Percentiles rank a stretch among this genome's conserved stretches.
These are phyloP conservation scores for Didymella lethalis DNA, from an alignment of 2,329 filamentous ascomycete genomes.

Conservation along the genomic window DNA sequence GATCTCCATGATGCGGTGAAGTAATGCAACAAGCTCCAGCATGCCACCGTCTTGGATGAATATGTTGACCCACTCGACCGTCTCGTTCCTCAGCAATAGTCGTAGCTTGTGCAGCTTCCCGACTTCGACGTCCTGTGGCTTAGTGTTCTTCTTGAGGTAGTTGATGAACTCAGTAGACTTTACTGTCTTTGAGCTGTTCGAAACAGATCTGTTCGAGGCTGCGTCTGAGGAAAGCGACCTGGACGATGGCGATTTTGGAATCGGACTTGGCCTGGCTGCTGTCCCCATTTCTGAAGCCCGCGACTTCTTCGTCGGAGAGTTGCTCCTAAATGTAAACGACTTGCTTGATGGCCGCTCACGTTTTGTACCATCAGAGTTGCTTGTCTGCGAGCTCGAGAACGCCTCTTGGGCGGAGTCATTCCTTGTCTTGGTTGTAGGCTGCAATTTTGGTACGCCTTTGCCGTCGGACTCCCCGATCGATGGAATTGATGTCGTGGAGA, in stretches of 20 bases:
- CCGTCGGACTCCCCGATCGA: conserved; percentile 45
- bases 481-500: conserved; percentile 55
- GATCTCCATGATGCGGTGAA: conserved; percentile 92
- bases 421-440: conserved; percentile 50
- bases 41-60: conserved; percentile 92
- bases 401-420: conserved; percentile 41
- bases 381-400: conserved; percentile 32
- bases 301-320: conserved; percentile 77
- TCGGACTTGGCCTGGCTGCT: conserved; percentile 77
- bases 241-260: conserved; percentile 69
- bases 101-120: conserved; percentile 93
- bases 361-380: conserved; percentile 42
- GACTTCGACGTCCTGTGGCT: conserved; percentile 87
- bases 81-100: conserved; percentile 89
- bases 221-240: conserved; percentile 61
- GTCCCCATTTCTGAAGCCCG: conserved; percentile 63
- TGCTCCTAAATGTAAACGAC: conserved; percentile 81
- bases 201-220: conserved; percentile 65
- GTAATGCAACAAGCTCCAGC: conserved; percentile 84
- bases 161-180: conserved; percentile 84
- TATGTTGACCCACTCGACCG: conserved; percentile 91
- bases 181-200: conserved; percentile 76
- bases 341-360: conserved; percentile 68
- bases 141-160: conserved; percentile 81
- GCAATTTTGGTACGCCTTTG: conserved; percentile 42